phyloP scores from a whole-genome alignment of 2,329 filamentous ascomycete genomes.

The Pestalotiopsis sp. region DNA sequence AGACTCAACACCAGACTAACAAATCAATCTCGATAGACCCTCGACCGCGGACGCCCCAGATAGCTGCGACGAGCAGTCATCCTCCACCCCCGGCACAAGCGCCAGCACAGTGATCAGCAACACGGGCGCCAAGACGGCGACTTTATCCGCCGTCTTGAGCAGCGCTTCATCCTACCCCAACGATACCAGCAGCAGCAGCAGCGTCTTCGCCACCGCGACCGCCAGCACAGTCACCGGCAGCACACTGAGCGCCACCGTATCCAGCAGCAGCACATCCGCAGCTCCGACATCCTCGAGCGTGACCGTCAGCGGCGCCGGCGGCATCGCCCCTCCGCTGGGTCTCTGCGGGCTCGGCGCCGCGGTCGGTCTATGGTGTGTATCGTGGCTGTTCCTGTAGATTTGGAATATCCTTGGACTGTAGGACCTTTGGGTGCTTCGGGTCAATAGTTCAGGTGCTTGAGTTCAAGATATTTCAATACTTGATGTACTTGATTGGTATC shows the following conservation, averaged over 20 bases:
- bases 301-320: not conserved
- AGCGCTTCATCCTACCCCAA: not conserved
- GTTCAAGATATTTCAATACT: no score
- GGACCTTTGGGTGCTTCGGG: no score
- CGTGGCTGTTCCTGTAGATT: no score
- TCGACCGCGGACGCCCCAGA: not conserved
- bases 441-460: no score
- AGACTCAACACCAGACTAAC: not conserved
- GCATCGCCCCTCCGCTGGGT: not conserved
- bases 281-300: not conserved
- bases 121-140: not conserved
- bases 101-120: not conserved
- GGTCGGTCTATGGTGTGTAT: no score
- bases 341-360: not conserved
- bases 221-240: not conserved
- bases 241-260: not conserved
- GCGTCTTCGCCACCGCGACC: not conserved
- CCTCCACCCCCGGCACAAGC: not conserved
- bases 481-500: no score
- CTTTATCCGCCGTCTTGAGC: not conserved
- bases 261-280: not conserved
- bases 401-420: no score
- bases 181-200: not conserved
- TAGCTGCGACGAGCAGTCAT: not conserved
- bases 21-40: not conserved